Base-by-base conservation (phyloP, 139 green algal genomes). In the Pleodorina starrii region DNA sequence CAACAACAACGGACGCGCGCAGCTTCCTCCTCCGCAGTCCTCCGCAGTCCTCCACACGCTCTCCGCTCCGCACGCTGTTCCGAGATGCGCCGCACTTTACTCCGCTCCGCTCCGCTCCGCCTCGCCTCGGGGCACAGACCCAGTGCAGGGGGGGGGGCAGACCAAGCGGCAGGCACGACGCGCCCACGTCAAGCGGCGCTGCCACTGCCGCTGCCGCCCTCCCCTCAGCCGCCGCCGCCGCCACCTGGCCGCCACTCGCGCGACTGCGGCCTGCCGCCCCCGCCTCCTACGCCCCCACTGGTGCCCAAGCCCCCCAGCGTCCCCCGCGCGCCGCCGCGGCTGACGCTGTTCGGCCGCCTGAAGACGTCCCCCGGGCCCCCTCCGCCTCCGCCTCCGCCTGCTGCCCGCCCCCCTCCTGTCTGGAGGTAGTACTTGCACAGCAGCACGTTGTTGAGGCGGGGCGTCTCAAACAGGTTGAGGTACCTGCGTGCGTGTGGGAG, bases 361-460 rank as follows among this genome's bases (percentile, higher is more conserved):
- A 63, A 80, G 16, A 36, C 17, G 11, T 54, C 72, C 3, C 40
- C 38, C 21, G 6, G 1, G 19, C 11, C 23, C 27, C 44, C 46
- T 10, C 44, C 21, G 42, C n/a, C n/a, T n/a, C n/a, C n/a, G n/a
- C n/a, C n/a, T n/a, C n/a, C n/a, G n/a, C n/a, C n/a, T n/a, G n/a
- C n/a, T n/a, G n/a, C 38, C 21, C 23, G 1, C 1, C 11, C 23
- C 27, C 44, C 46, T 10, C 44, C 21, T 29, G 63, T 88, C 54
- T 92, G 84, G 25, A 72, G 60, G 43, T 94, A 94, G 85, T 94
- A 94, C 60, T 92, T 94, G 88, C 91, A 94, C 25, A 94, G 59
- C 72, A 91, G 68, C 69, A 92, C 69, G 85, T 91, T 92, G 69
- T 88, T 82, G 38, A 89, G 72, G 43, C 91, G 85, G 4, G 85